Base-by-base conservation (phyloP, 345 rosid genomes). In the Trapa bicornis region DNA sequence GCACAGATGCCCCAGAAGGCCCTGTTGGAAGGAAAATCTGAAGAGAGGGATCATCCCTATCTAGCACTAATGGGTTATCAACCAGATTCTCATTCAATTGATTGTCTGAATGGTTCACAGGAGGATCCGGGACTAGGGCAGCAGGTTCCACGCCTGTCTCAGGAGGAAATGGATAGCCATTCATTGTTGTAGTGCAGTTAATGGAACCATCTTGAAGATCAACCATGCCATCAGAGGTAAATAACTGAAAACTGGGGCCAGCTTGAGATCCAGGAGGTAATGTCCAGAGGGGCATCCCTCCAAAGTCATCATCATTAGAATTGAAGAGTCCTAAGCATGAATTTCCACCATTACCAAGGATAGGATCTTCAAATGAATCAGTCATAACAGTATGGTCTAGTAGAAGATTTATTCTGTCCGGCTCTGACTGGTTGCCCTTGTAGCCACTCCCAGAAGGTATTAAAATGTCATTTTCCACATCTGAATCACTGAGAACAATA, bases 401-500 rank as follows among this genome's bases (percentile, higher is more conserved):
- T 5, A 93, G 66, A 85, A 85, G 85, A 76, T 74, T 69, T 64
- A 87, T 82, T 76, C 80, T 91, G 22, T 73, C 80, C 63, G 74
- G 76, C 57, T 81, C 87, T 65, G 73, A 65, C 69, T 52, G 85
- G 78, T 76, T 80, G 69, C 77, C 82, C 76, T 77, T 75, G 74
- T 77, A 87, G 64, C 72, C 76, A 73, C 80, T 75, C 63, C 80
- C 77, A 48, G 91, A 75, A 65, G 89, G 76, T 65, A 89, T 73
- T 47, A 79, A 67, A 15, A 85, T 58, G 71, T 87, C 94, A 76
- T 84, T 83, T 32, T 86, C 99, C 14, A 86, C 96, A 65, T 95
- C 99, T 32, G 99, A 91, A 80, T 89, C 99, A 76, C 85, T 89
- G 53, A 95, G 91, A 75, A 87, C 82, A 67, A 94, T 94, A 69